phyloP scores from a whole-genome alignment of 2,329 filamentous ascomycete species.

The Emergomyces orientalis region DNA sequence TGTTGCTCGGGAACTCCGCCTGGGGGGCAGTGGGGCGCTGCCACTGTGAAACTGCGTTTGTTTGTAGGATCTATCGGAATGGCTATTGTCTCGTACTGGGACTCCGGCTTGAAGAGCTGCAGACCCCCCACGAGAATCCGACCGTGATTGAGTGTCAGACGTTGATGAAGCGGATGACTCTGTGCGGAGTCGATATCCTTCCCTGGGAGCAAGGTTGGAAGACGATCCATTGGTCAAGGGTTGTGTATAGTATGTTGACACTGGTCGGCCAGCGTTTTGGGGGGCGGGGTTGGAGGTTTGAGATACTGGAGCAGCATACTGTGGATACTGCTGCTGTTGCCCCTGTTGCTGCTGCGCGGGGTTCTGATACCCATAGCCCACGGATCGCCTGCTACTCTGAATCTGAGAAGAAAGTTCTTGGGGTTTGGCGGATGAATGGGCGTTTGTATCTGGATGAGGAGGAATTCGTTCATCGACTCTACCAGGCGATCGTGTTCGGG shows the following conservation, averaged over 20 bases:
- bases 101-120: conserved; percentile 51
- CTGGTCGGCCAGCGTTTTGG: conserved; percentile 34
- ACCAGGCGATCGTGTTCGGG: conserved; percentile 6
- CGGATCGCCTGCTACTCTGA: conserved; percentile 35
- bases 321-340: conserved; percentile 33
- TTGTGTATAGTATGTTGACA: conserved; percentile 41
- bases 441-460: conserved; percentile 2
- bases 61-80: conserved; percentile 60
- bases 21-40: conserved; percentile 59
- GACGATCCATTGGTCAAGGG: conserved; percentile 34
- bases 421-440: conserved; percentile 18
- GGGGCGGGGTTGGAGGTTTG: conserved; percentile 26
- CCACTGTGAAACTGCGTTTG: conserved; percentile 48
- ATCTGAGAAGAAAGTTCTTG: conserved; percentile 18
- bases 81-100: conserved; percentile 58
- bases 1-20: conserved; percentile 66
- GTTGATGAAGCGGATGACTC: conserved; percentile 52
- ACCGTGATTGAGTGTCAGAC: conserved; percentile 48
- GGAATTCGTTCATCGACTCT: neutral
- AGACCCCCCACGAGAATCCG: conserved; percentile 54
- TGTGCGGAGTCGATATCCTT: conserved; percentile 46
- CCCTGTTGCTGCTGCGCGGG: conserved; percentile 22
- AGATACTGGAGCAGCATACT: conserved; percentile 35
- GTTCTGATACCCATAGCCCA: conserved; percentile 29
- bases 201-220: conserved; percentile 30